Percentiles rank a stretch among this genome's conserved stretches.
These are phyloP conservation scores for Austropuccinia psidii DNA, from an alignment of 1,284 basidiomycete species.

Conservation along the genomic window DNA sequence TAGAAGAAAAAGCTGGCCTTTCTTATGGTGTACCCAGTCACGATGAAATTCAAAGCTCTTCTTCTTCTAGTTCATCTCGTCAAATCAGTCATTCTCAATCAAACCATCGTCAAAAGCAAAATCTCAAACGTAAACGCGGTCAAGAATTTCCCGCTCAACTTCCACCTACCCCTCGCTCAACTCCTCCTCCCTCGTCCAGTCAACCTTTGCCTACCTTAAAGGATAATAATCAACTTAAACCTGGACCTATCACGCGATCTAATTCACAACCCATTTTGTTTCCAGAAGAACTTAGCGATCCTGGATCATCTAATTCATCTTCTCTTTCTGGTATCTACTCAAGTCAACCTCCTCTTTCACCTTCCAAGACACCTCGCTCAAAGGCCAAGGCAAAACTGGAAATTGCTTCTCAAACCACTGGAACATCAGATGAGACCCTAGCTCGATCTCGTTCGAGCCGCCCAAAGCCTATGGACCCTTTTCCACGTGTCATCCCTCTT, in stretches of 20 bases:
- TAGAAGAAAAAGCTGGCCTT: constrained; percentile 47
- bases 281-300: not conserved
- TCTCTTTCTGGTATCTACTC: not conserved
- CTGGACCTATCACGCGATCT: not conserved
- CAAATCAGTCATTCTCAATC: not conserved
- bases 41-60: constrained; percentile 5
- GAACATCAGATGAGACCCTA: constrained; percentile 45
- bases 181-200: not conserved
- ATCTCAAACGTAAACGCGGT: constrained; percentile 32
- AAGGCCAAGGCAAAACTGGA: constrained; percentile 29
- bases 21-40: constrained; percentile 44
- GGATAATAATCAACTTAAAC: not conserved
- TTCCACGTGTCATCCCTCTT: constrained; percentile 73
- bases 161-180: constrained; percentile 14
- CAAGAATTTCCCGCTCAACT: constrained; percentile 2
- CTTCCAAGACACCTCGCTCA: not conserved
- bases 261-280: not conserved
- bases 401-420: constrained; percentile 52
- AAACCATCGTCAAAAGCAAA: not conserved
- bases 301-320: constrained; percentile 1
- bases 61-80: not conserved
- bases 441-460: constrained; percentile 25
- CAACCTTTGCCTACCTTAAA: not conserved
- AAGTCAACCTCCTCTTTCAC: not conserved
- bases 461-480: constrained; percentile 42